These are phyloP conservation scores for Theobroma cacao DNA, from an alignment of 345 rosid species.

Conservation along the genomic window DNA sequence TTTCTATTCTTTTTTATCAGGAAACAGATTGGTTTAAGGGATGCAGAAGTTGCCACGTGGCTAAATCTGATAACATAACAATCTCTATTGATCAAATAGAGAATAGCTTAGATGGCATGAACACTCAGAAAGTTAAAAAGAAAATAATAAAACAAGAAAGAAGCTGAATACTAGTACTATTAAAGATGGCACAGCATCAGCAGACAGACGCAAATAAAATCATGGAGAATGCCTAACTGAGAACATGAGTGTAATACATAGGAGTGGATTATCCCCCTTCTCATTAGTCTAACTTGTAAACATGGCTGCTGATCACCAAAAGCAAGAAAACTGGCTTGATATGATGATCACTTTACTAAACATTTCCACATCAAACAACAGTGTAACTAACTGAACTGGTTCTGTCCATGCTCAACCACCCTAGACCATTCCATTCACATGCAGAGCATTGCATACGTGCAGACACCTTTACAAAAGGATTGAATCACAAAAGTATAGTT, in stretches of 20 bases:
- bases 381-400: neutral
- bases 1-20: neutral
- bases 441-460: neutral
- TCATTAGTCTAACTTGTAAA: neutral
- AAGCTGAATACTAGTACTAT: too few relatives aligned
- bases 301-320: neutral
- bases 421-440: neutral
- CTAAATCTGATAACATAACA: neutral
- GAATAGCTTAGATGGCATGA: neutral
- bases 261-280: neutral
- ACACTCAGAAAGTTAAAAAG: neutral
- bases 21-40: neutral
- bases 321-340: neutral
- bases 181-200: neutral
- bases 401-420: neutral
- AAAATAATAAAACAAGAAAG: neutral
- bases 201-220: too few relatives aligned
- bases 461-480: neutral
- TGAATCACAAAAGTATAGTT: neutral
- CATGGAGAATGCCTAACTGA: neutral
- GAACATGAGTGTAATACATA: neutral
- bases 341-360: neutral
- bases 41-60: neutral
- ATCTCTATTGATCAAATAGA: neutral
- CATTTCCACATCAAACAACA: neutral